These are phyloP conservation scores for Candolleomyces aberdarensis DNA, from an alignment of 768 basidiomycete genomes.

Conservation along the genomic window DNA sequence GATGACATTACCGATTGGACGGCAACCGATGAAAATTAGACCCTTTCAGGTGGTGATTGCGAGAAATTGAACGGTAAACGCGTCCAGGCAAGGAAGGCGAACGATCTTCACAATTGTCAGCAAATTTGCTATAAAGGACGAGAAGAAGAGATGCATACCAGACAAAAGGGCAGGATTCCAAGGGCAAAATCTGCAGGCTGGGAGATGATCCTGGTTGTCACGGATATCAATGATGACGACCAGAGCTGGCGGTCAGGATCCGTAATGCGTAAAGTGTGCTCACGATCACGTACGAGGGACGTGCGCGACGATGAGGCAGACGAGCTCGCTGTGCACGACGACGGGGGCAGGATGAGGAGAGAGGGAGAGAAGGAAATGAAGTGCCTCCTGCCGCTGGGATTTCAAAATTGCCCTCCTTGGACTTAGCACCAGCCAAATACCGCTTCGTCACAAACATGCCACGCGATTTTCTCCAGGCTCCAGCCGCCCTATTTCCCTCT, in stretches of 20 bases:
- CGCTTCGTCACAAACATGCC: not conserved
- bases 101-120: conserved; percentile 3
- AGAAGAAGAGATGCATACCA: conserved; percentile 7
- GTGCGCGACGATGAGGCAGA: conserved; percentile 3
- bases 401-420: conserved; percentile 10
- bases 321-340: conserved; percentile 3
- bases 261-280: not conserved
- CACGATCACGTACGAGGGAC: conserved; percentile 5
- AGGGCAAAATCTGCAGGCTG: conserved; percentile 3
- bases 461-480: too few relatives aligned
- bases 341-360: conserved; percentile 7
- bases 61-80: conserved; percentile 5
- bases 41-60: conserved; percentile 8
- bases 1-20: conserved; percentile 34
- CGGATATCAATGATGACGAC: conserved; percentile 19
- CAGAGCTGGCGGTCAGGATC: conserved; percentile 7
- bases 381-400: conserved; percentile 8
- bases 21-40: conserved; percentile 9
- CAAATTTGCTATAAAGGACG: conserved; percentile 4
- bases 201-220: conserved; percentile 16
- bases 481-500: too few relatives aligned
- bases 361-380: not conserved
- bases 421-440: not conserved
- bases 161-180: not conserved
- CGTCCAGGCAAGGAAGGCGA: conserved; percentile 7